A percentile compares a stretch with the other conserved stretches of the same genome.
phyloP scores from a whole-genome alignment of 2,329 filamentous ascomycete genomes.

The Aspergillus uvarum region DNA sequence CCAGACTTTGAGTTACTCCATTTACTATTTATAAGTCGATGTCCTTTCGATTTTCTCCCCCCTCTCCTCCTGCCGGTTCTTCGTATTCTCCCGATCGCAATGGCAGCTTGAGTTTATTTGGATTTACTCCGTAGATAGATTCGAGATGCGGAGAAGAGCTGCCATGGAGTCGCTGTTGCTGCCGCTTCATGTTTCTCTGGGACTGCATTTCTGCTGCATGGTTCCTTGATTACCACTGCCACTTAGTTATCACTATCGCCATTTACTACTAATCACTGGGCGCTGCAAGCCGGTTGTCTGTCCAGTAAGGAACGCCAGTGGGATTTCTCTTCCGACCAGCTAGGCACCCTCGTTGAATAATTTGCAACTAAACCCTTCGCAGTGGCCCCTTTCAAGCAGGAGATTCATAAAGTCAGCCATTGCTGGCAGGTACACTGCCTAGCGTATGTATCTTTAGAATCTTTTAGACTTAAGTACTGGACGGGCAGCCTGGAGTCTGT shows the following conservation, averaged over 20 bases:
- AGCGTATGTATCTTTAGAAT: too few species aligned
- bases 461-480: too few species aligned
- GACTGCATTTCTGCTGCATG: not conserved
- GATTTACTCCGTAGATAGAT: not conserved
- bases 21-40: slow-evolving; percentile 5
- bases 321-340: not conserved
- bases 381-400: not conserved
- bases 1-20: not conserved
- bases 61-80: slow-evolving; percentile 4
- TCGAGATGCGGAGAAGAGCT: not conserved
- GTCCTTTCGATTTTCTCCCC: not conserved
- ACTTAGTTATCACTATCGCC: not conserved
- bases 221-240: not conserved
- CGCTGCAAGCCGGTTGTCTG: not conserved
- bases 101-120: not conserved
- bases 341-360: not conserved
- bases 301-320: not conserved
- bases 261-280: too few species aligned
- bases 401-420: not conserved
- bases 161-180: not conserved
- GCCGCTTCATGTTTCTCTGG: too few species aligned
- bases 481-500: not conserved
- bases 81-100: not conserved
- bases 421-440: not conserved
- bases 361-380: not conserved